These are phyloP conservation scores for Earliella scabrosa DNA, from an alignment of 1,284 basidiomycete species.

Conservation along the genomic window DNA sequence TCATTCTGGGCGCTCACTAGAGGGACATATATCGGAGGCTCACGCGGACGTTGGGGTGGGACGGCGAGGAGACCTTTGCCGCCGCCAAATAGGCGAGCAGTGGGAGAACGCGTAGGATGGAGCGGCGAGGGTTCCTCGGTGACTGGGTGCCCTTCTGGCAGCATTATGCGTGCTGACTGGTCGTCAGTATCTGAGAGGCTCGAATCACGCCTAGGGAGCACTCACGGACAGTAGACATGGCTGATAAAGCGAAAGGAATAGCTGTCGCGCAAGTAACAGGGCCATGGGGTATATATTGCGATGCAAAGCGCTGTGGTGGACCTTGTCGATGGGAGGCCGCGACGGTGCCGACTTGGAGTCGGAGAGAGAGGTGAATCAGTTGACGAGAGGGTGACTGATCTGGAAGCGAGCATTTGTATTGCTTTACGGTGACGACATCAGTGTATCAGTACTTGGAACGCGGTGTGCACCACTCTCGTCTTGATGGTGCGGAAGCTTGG, in stretches of 20 bases:
- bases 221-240: constrained; percentile 4
- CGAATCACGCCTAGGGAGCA: neutral
- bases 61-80: neutral
- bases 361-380: neutral
- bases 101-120: constrained; percentile 1
- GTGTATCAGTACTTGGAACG: too few relatives aligned
- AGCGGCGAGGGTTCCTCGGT: constrained; percentile 4
- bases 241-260: neutral
- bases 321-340: neutral
- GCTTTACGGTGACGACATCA: neutral
- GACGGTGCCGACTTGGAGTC: constrained; percentile 5
- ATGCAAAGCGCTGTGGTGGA: neutral
- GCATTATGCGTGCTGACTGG: constrained; percentile 1
- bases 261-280: neutral
- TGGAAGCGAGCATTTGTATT: neutral
- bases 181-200: neutral
- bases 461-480: too few relatives aligned
- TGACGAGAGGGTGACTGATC: neutral
- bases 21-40: neutral
- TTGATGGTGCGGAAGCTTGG: too few relatives aligned
- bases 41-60: neutral
- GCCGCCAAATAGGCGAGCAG: neutral
- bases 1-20: neutral
- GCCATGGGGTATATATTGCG: neutral
- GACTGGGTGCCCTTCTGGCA: constrained; percentile 1